Percentiles rank a stretch among this genome's conserved stretches.
Evolutionary conservation across 805 yeast genomes (phyloP).

Genomic region (Ascoidea asiatica): DNA sequence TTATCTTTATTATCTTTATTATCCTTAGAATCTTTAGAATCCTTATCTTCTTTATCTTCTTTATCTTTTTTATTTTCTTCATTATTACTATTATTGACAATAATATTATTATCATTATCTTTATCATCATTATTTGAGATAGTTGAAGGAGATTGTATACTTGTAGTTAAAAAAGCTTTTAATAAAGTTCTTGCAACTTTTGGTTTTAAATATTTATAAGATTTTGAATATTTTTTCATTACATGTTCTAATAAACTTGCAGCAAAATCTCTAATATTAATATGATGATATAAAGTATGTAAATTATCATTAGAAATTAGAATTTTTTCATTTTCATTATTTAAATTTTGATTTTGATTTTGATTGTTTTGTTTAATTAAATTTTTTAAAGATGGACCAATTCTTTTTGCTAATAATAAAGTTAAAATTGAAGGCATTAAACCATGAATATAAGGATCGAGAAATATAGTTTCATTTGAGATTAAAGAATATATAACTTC

Average conservation of each 20-base stretch:
- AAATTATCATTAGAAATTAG: neutral
- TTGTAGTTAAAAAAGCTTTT: slow-evolving; percentile 78
- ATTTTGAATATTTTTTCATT: slow-evolving; percentile 66
- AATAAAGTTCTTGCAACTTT: slow-evolving; percentile 86
- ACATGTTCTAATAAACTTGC: slow-evolving; percentile 71
- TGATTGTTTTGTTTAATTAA: slow-evolving; percentile 4
- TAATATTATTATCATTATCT: neutral
- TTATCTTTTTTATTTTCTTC: too few species aligned
- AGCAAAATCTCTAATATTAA: slow-evolving; percentile 77
- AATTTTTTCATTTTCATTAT: slow-evolving; percentile 17
- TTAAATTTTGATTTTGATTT: slow-evolving; percentile 13
- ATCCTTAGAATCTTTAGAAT: too few species aligned
- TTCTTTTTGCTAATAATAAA: slow-evolving; percentile 70
- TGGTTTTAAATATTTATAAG: slow-evolving; percentile 82
- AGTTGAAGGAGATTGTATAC: slow-evolving; percentile 34
- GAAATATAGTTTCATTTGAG: slow-evolving; percentile 70
- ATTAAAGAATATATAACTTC: slow-evolving; percentile 79
- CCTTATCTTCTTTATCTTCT: too few species aligned
- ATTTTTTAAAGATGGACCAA: slow-evolving; percentile 39
- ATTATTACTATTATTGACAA: neutral
- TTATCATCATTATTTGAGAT: neutral
- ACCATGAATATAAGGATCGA: slow-evolving; percentile 94
- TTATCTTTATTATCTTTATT: too few species aligned
- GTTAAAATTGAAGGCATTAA: slow-evolving; percentile 95
- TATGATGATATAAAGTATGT: slow-evolving; percentile 4